Percentiles rank a stretch among this genome's conserved stretches.
phyloP scores from a whole-genome alignment of 2,329 filamentous ascomycete species.

The Moelleriella libera region DNA sequence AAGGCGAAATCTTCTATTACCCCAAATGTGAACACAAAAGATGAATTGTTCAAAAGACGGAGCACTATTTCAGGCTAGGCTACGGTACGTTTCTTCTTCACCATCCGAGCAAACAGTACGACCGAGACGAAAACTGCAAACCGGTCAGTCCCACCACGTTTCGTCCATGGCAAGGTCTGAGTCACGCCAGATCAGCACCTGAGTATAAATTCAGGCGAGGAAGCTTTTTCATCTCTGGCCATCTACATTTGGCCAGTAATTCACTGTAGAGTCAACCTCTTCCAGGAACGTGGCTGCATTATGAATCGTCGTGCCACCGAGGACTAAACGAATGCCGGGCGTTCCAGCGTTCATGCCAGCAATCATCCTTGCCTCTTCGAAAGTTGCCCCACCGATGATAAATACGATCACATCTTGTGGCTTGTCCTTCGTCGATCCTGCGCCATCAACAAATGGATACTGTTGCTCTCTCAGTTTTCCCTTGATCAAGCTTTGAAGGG shows the following conservation, averaged over 20 bases:
- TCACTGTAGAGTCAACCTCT: constrained; percentile 80
- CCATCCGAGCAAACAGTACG: too few relatives aligned
- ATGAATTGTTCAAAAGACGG: too few relatives aligned
- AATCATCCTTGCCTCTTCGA: constrained; percentile 93
- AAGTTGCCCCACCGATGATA: constrained; percentile 84
- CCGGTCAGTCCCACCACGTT: too few relatives aligned
- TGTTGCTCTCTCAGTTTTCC: constrained; percentile 73
- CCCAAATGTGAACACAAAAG: too few relatives aligned
- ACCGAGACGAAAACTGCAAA: too few relatives aligned
- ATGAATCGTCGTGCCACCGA: constrained; percentile 78
- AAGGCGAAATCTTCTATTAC: too few relatives aligned
- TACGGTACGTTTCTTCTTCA: too few relatives aligned
- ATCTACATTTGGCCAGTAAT: constrained; percentile 62
- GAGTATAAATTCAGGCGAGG: not conserved
- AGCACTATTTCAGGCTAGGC: too few relatives aligned
- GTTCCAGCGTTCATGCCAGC: constrained; percentile 88
- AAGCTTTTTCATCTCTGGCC: not conserved
- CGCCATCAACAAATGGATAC: constrained; percentile 87
- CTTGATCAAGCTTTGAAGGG: constrained; percentile 85
- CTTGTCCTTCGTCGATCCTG: constrained; percentile 78
- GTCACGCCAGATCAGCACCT: too few relatives aligned
- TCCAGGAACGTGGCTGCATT: constrained; percentile 82
- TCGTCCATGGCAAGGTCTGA: too few relatives aligned
- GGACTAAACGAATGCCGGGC: constrained; percentile 75
- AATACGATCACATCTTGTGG: constrained; percentile 95